These are phyloP conservation scores for Fusarium armeniacum DNA, from an alignment of 2,329 filamentous ascomycete species.

Conservation along the genomic window DNA sequence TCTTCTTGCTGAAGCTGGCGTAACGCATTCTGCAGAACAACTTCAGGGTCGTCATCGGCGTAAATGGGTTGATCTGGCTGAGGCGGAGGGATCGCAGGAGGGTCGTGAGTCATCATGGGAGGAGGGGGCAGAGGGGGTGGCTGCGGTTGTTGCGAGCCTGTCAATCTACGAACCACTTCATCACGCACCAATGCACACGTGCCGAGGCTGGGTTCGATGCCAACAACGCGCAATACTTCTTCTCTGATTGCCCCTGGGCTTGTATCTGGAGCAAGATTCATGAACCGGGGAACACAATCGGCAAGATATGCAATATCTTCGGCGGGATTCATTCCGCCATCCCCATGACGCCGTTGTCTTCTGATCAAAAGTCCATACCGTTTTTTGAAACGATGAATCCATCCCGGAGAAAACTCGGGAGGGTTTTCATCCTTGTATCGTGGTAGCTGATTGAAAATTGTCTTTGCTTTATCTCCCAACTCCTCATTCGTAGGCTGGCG, in stretches of 20 bases:
- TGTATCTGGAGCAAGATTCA: slow-evolving; percentile 70
- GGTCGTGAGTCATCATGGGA: slow-evolving; percentile 46
- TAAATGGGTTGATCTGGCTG: slow-evolving; percentile 58
- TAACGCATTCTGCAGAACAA: slow-evolving; percentile 71
- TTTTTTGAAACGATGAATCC: slow-evolving; percentile 76
- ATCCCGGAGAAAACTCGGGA: slow-evolving; percentile 73
- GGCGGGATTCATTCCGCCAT: slow-evolving; percentile 62
- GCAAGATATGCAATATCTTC: slow-evolving; percentile 72
- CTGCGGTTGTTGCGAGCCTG: slow-evolving; percentile 30
- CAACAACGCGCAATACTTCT: slow-evolving; percentile 67
- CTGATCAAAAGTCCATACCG: slow-evolving; percentile 71
- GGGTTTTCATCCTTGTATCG: slow-evolving; percentile 72
- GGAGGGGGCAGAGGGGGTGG: slow-evolving; percentile 38
- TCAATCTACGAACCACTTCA: slow-evolving; percentile 64
- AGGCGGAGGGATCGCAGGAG: slow-evolving; percentile 49
- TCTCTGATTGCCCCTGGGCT: slow-evolving; percentile 72
- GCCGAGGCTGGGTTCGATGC: slow-evolving; percentile 67
- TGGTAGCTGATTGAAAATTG: slow-evolving; percentile 69
- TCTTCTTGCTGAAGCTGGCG: slow-evolving; percentile 71
- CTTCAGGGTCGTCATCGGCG: slow-evolving; percentile 68
- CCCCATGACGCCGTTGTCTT: slow-evolving; percentile 67
- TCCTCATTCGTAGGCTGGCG: slow-evolving; percentile 74
- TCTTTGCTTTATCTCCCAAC: slow-evolving; percentile 72
- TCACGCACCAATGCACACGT: slow-evolving; percentile 71
- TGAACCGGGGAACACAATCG: slow-evolving; percentile 71